Evolutionary conservation across 352 stramenopile species (phyloP).

Genomic region (Phytopythium mirpurense): DNA sequence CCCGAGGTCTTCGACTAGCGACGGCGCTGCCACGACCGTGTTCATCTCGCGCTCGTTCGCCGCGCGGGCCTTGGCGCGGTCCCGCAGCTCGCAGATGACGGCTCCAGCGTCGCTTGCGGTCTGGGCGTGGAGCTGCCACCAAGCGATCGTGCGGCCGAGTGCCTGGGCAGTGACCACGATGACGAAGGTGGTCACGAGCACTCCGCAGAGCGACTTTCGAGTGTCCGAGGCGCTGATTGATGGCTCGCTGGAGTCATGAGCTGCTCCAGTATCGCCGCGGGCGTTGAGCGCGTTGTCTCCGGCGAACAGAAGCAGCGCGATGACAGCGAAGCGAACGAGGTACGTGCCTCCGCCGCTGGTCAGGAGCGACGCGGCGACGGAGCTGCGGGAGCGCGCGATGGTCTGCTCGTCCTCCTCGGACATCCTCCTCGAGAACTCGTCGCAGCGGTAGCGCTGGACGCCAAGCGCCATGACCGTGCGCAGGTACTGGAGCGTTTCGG

Average conservation of each 20-base stretch:
- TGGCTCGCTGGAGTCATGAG: neutral
- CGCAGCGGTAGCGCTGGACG: neutral
- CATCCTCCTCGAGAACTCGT: neutral
- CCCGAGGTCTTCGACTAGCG: neutral
- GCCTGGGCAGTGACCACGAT: neutral
- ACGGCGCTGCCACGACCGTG: neutral
- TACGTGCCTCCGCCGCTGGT: slow-evolving; percentile 3
- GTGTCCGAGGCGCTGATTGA: neutral
- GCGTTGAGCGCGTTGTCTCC: slow-evolving; percentile 1
- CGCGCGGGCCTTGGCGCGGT: neutral
- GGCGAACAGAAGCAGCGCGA: slow-evolving; percentile 3
- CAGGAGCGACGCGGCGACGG: neutral
- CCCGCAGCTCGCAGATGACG: neutral
- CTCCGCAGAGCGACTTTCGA: neutral
- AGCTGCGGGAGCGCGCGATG: neutral
- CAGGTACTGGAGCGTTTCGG: slow-evolving; percentile 2
- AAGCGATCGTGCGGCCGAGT: neutral
- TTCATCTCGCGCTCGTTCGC: slow-evolving; percentile 5
- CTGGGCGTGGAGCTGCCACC: neutral
- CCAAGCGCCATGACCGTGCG: neutral
- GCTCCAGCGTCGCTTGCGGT: neutral
- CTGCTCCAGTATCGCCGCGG: neutral
- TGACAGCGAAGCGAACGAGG: slow-evolving; percentile 2
- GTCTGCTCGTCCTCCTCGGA: neutral
- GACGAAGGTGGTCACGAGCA: slow-evolving; percentile 3